Conservation (phyloP, 169 alveolate genomes). For the Neospora caninum region DNA sequence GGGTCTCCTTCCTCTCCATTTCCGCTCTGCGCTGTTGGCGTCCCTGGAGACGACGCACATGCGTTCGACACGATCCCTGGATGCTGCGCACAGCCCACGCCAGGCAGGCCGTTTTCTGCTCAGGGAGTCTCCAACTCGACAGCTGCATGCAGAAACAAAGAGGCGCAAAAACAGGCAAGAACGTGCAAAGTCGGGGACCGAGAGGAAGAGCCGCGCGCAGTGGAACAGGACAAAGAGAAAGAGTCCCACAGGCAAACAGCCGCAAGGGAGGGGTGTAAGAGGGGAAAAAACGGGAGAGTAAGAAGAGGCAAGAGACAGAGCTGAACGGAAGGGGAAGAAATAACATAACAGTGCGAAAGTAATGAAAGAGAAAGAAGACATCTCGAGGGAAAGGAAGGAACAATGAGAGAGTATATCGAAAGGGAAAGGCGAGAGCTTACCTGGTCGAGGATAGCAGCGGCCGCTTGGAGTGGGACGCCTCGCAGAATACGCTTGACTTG, state of each 20-base stretch:
- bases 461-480: background rate
- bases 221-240: background rate
- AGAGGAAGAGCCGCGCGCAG: background rate
- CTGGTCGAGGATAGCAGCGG: background rate
- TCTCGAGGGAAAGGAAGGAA: too few relatives aligned
- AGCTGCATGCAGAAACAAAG: background rate
- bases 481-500: slow-evolving; percentile 16
- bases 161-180: too few relatives aligned
- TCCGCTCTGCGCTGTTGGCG: slow-evolving; percentile 31
- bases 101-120: background rate
- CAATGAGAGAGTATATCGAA: too few relatives aligned
- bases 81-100: background rate
- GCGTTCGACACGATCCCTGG: background rate
- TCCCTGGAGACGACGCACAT: background rate
- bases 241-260: too few relatives aligned
- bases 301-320: too few relatives aligned
- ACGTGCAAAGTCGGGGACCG: too few relatives aligned
- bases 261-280: too few relatives aligned
- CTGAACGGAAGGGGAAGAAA: too few relatives aligned
- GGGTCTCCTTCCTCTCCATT: background rate
- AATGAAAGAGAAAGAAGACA: too few relatives aligned
- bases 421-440: background rate
- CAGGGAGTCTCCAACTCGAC: background rate
- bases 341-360: too few relatives aligned
- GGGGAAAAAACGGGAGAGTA: too few relatives aligned